Percentiles rank a stretch among this genome's conserved stretches.
Conservation (phyloP, 495 filamentous ascomycete genomes). For the Penicillium fimorum region DNA sequence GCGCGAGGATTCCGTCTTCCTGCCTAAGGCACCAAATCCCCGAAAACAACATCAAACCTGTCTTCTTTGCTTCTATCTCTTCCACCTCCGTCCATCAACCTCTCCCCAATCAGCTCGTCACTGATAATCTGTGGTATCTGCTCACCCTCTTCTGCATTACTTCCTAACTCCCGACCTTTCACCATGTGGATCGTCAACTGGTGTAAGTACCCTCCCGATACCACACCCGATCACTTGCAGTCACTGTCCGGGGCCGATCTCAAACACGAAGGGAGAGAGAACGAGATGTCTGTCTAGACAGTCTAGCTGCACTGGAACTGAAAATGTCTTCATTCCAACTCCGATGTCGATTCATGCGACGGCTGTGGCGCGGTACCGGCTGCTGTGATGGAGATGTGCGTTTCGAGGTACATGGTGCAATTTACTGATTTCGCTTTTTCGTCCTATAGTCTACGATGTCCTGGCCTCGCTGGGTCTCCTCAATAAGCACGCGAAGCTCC, state of each 20-base stretch:
- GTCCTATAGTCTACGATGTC: constrained; percentile 77
- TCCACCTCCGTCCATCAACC: constrained; percentile 22
- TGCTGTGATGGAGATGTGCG: constrained; percentile 17
- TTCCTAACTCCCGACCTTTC: constrained; percentile 20
- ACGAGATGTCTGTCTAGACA: not conserved
- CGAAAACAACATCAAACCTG: constrained; percentile 40
- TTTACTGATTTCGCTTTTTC: constrained; percentile 16
- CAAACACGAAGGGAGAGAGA: not conserved
- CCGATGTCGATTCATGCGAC: not conserved
- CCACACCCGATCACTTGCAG: constrained; percentile 13
- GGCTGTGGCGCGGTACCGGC: constrained; percentile 16
- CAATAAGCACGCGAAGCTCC: constrained; percentile 95
- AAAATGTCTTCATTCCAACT: not conserved
- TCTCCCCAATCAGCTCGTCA: constrained; percentile 8
- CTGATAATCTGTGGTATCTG: constrained; percentile 12
- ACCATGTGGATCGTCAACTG: constrained; percentile 96
- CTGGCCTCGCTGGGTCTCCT: constrained; percentile 85
- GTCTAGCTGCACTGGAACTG: too few relatives aligned
- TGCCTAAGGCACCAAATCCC: constrained; percentile 27
- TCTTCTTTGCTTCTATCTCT: constrained; percentile 33
- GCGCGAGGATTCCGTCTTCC: constrained; percentile 14
- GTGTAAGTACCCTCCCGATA: constrained; percentile 62
- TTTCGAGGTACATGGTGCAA: not conserved
- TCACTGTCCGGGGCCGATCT: not conserved
- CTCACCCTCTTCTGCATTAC: constrained; percentile 9